phyloP scores from a whole-genome alignment of 2,329 filamentous ascomycete species.

The Annulohypoxylon truncatum region DNA sequence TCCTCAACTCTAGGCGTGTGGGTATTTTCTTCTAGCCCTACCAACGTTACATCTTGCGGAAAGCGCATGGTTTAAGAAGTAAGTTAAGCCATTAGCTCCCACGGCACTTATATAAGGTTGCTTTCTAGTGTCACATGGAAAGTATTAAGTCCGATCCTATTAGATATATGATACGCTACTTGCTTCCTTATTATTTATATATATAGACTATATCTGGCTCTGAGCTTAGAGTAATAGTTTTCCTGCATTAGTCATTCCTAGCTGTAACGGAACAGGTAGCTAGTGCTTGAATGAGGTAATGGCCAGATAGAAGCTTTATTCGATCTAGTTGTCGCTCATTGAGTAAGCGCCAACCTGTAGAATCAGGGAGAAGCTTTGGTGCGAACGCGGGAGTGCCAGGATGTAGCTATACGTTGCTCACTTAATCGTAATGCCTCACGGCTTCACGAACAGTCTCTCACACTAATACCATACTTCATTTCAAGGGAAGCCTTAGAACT shows the following conservation, averaged over 20 bases:
- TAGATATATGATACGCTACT: background rate
- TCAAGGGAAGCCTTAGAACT: too few relatives aligned
- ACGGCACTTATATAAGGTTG: background rate
- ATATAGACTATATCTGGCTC: too few relatives aligned
- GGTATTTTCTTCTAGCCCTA: conserved; percentile 10
- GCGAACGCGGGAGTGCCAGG: too few relatives aligned
- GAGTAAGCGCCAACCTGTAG: too few relatives aligned
- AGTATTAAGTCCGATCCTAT: background rate
- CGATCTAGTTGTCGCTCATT: too few relatives aligned
- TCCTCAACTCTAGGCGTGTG: background rate
- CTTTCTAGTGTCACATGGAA: background rate
- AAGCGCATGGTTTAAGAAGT: background rate
- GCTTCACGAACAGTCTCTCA: too few relatives aligned
- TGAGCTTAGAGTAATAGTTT: background rate
- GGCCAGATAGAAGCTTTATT: too few relatives aligned
- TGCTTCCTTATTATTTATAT: background rate
- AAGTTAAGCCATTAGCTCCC: background rate
- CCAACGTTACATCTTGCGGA: conserved; percentile 16
- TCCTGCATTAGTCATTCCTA: background rate
- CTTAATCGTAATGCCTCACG: too few relatives aligned
- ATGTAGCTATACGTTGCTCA: too few relatives aligned
- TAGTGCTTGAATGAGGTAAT: too few relatives aligned
- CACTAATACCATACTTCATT: background rate
- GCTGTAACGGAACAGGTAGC: too few relatives aligned
- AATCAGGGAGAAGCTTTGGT: too few relatives aligned